Evolutionary conservation across 257 asterid genomes (phyloP), one percentile per base, ranked within the genome.

Genomic region (Orobanche coerulescens): DNA sequence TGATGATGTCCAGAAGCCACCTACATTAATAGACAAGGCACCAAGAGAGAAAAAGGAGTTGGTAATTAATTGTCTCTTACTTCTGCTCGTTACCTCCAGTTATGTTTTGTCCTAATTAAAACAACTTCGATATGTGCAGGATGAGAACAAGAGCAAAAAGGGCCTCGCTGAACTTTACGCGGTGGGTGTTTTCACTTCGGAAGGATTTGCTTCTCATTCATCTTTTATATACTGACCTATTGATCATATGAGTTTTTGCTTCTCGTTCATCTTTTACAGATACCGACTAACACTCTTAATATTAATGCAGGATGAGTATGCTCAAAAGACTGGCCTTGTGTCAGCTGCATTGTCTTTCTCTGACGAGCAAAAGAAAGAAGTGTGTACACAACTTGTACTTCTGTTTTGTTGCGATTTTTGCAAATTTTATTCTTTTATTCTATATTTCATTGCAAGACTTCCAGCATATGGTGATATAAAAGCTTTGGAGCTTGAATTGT

Each of bases 311-410:
- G 94, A 83, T 54, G 99, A 89, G 49, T 93, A 80, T 81, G 95
- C 82, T 58, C 95, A 89, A 76, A 93, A 93, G 75, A 83, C 94
- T 52, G 99, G 97, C 54, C 87, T 93, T 6, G 94, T 89, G 43
- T 85, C 96, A 36, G 49, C 78, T 1, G 90, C 84, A 22, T 6
- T 86, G 64, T 58, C 99, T 33, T 79, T 86, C 78, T 84, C 96
- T 13, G 99, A 93, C 46, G 96, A 84, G 56, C 95, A 89, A 72
- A 93, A 86, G 83, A 84, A 83, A 84, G 99, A 89, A 82, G 97
- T 93, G 70, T 0, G 86, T 68, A 50, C 52, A 49, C 18, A 47
- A 19, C 40, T 28, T 62, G 46, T 68, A 48, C 51, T 64, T 49
- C 8, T 49, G 14, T 20, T 25, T 44, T 71, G 50, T 69, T 73